Evolutionary conservation across 2,329 filamentous ascomycete species (phyloP), one percentile per base, ranked within the genome.

Genomic region (Arachnomyces sp.): DNA sequence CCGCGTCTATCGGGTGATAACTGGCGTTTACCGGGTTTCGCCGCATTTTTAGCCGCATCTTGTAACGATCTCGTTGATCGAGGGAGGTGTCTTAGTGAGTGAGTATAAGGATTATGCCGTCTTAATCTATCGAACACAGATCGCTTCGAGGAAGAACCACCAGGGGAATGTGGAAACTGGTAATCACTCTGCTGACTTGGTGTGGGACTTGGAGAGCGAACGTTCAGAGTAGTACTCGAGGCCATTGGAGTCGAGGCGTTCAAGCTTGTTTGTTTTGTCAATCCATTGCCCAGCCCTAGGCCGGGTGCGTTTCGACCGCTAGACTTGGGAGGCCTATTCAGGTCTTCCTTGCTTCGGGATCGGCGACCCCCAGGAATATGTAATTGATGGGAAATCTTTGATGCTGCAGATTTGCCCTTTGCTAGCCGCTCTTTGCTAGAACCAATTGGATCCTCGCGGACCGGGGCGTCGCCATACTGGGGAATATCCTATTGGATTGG

Each of bases 201-300:
- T 1, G 86, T 85, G 17, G 89, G 87, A 61, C 89, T 94, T 45
- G 84, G 77, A 9, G 85, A 80, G 49, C 88, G 81, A 49, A 67
- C 74, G 58, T 71, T 63, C 28, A 75, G 60, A 15, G 61, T 68
- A 5, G 65, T 65, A 11, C 65, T 63, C 20, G 72, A 74, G 34
- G 64, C 68, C 54, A 74, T 68, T 9, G 71, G 67, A 12, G 71
- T 71, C 2, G 64, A 66, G 9, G 65, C 63, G 31, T 52, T 51
- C 12, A 58, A 45, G 36, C 46, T 49, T 39, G 44, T 43, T 17
- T 47, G 45, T 14, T 48, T 45, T 15, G 44, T 41, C n/a, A 45
- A 32, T 8, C 43, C 40, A 29, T 54, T 44, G 81, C 79, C 57
- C 74, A 78, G 55, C 65, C 62, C 18, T 13, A 33, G 40, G 9